These are phyloP conservation scores for Suhomyces faveliae DNA, from an alignment of 805 yeast species.

Conservation along the genomic window DNA sequence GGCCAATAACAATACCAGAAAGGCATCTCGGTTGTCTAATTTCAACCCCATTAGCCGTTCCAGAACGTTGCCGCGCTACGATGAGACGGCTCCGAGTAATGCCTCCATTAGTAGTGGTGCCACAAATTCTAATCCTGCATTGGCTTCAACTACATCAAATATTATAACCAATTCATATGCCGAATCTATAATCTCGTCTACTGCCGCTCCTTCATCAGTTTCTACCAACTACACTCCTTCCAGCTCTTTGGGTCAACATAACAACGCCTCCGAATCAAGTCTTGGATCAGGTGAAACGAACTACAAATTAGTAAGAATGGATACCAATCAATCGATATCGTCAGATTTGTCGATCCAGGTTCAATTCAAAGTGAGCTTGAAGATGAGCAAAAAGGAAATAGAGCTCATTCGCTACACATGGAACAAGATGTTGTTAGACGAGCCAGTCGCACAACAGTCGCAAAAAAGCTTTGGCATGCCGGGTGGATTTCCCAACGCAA, in stretches of 20 bases:
- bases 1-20: constrained; percentile 6
- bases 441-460: constrained; percentile 21
- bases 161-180: background rate
- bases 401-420: constrained; percentile 48
- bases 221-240: background rate
- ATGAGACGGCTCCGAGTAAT: background rate
- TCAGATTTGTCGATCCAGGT: constrained; percentile 14
- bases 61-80: constrained; percentile 9
- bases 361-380: constrained; percentile 18
- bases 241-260: background rate
- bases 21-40: constrained; percentile 12
- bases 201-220: background rate
- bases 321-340: constrained; percentile 12
- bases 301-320: constrained; percentile 19
- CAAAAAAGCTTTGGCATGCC: constrained; percentile 19
- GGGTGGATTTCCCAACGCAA: constrained; percentile 37
- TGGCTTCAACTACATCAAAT: background rate
- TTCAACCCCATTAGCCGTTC: constrained; percentile 10
- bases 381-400: constrained; percentile 36
- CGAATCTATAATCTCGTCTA: background rate
- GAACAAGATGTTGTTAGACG: constrained; percentile 40
- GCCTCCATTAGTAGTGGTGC: background rate
- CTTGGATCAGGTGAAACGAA: constrained; percentile 8
- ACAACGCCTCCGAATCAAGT: constrained; percentile 3
- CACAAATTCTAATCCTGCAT: background rate